Base-by-base conservation (phyloP, 352 stramenopile species). In the Phytophthora boehmeriae region DNA sequence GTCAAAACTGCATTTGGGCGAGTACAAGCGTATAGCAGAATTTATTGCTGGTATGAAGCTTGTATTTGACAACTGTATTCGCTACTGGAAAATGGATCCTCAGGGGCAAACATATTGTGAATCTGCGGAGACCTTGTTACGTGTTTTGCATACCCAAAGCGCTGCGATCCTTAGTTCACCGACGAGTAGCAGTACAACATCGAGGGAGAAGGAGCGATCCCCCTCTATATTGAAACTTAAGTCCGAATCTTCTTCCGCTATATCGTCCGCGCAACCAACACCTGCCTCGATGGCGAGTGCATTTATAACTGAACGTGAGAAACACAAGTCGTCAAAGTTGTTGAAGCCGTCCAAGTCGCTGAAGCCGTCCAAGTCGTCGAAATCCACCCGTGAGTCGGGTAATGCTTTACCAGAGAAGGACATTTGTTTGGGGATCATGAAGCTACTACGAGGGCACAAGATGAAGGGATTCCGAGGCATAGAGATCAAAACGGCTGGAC, bases 61-160 rank as follows among this genome's bases (percentile, higher is more conserved):
- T n/a, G 82, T 94, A 2, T 95, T 95, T 62, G 85, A 93, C 58
- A 95, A 95, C 49, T 95, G 87, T 46, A 79, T 94, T 51, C 70
- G 64, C 10, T 95, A 95, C 62, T 95, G 87, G 87, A 86, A 79
- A 36, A 63, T 61, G 13, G 83, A 93, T 55, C 77, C 83, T 6
- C 77, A 92, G n/a, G 87, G 87, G 2, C 78, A 88, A 36, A 78
- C 83, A 6, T 95, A 95, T 38, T 93, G 83, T 35, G 80, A 89
- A 8, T 93, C 84, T 6, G 87, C 84, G 1, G 85, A 86, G 44
- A 80, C 66, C 32, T 57, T 95, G 41, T 49, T 85, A 16, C 53
- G 63, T 25, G 38, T 91, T 11, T 63, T 95, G 28, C 81, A 89
- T 49, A 63, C 59, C 2, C 80, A 79, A 43, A 71, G 70, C 1